phyloP scores from a whole-genome alignment of 495 filamentous ascomycete species.

The Daldinia vernicosa region DNA sequence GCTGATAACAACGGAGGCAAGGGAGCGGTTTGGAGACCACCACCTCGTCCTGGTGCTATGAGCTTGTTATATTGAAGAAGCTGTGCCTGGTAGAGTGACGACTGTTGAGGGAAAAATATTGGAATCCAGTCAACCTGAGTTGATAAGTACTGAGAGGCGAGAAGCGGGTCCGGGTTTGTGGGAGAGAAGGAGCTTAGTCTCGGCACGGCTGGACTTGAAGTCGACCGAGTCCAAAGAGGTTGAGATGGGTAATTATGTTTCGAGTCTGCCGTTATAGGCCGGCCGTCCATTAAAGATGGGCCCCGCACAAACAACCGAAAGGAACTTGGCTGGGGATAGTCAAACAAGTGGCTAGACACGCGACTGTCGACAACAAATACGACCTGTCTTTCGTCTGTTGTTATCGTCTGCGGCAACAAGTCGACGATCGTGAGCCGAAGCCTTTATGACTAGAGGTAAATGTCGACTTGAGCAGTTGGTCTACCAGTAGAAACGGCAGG shows the following conservation, averaged over 20 bases:
- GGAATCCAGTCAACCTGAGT: slow-evolving; percentile 57
- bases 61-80: slow-evolving; percentile 65
- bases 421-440: slow-evolving; percentile 13
- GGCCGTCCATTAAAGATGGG: slow-evolving; percentile 61
- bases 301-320: slow-evolving; percentile 45
- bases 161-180: slow-evolving; percentile 28
- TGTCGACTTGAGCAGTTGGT: slow-evolving; percentile 19
- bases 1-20: slow-evolving; percentile 57
- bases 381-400: slow-evolving; percentile 1
- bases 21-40: slow-evolving; percentile 57
- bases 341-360: slow-evolving; percentile 40
- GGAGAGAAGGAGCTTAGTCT: slow-evolving; percentile 40
- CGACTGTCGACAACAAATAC: slow-evolving; percentile 14
- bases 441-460: neutral
- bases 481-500: slow-evolving; percentile 9
- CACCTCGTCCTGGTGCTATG: slow-evolving; percentile 59
- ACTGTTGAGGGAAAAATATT: slow-evolving; percentile 60
- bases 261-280: slow-evolving; percentile 59
- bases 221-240: slow-evolving; percentile 51
- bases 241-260: slow-evolving; percentile 59
- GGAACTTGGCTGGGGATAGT: slow-evolving; percentile 29
- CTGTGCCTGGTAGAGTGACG: slow-evolving; percentile 60
- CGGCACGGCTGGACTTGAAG: slow-evolving; percentile 44
- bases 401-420: neutral
- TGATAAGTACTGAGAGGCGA: slow-evolving; percentile 44